Evolutionary conservation across 1,284 basidiomycete genomes (phyloP), one percentile per base, ranked within the genome.

Genomic region (Kalmanozyma brasiliensis): DNA sequence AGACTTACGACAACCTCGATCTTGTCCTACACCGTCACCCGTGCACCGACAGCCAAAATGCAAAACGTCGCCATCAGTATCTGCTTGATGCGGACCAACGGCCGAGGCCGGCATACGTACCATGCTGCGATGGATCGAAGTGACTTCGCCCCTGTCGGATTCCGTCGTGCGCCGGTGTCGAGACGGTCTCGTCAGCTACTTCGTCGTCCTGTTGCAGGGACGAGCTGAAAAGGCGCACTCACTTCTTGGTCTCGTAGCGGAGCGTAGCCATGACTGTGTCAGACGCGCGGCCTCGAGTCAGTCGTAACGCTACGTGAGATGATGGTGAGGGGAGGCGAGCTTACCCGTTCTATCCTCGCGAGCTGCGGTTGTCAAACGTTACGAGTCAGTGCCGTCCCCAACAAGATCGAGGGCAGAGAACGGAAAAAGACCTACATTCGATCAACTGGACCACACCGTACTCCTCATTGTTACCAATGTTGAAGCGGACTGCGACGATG

Each of bases 401-500:
- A 29, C 26, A 29, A 29, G 7, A 29, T 29, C 6, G 26, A 8
- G 33, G 24, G 24, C 20, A 32, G 24, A 36, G 30, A 40, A 20
- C 17, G 9, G 23, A 19, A 17, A 5, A n/a, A 24, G 22, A 52
- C 64, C 38, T 20, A 69, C 66, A 13, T 1, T 59, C 55, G 29
- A 63, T 5, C 13, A 32, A 23, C 20, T 58, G 47, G 40, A 69
- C 53, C 1, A 69, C 43, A 14, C 66, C 66, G 17, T 56, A 51
- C 33, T 63, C 66, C 40, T 63, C 49, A 40, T 47, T 47, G 37
- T 13, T 26, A 40, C 60, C 66, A 19, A 68, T 68, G 51, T 38
- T 53, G 35, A 68, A 68, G 23, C 37, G 32, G 45, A 68, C 65
- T 68, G 34, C 13, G 8, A n/a, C 19, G 8, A 7, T 8, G n/a